Evolutionary conservation across 805 yeast species (phyloP).

Genomic region (Candida maris): DNA sequence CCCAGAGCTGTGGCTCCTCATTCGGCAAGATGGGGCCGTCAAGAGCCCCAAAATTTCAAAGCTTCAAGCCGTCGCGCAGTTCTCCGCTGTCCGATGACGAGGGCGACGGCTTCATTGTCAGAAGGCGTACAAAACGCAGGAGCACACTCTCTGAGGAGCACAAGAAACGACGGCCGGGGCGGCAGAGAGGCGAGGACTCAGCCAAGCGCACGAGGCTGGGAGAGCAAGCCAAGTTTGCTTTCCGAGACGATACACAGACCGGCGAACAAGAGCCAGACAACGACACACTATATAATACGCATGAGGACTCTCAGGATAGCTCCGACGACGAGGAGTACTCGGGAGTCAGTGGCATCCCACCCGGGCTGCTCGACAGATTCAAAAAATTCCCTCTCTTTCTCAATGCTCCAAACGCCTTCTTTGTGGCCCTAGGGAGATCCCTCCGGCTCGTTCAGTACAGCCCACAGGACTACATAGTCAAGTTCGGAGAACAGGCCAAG

Average conservation of each 20-base stretch:
- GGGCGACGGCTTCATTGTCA: conserved; percentile 8
- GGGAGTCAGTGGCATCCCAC: conserved; percentile 38
- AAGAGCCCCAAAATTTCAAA: conserved; percentile 2
- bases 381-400: conserved; percentile 61
- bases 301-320: conserved; percentile 16
- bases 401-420: conserved; percentile 64
- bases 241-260: neutral
- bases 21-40: neutral
- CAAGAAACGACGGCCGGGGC: neutral
- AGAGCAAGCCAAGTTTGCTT: neutral
- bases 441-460: conserved; percentile 57
- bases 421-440: conserved; percentile 53
- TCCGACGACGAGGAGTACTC: conserved; percentile 22
- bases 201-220: neutral
- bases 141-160: neutral
- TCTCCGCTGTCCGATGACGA: conserved; percentile 30
- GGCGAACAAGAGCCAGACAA: neutral
- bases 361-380: conserved; percentile 50
- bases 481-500: conserved; percentile 67
- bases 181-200: neutral
- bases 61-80: conserved; percentile 25
- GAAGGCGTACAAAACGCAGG: conserved; percentile 4
- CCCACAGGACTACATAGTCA: conserved; percentile 67
- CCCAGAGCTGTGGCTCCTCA: too few relatives aligned
- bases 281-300: neutral